These are phyloP conservation scores for Trichoderma sp. DNA, from an alignment of 2,329 filamentous ascomycete genomes.

Conservation along the genomic window DNA sequence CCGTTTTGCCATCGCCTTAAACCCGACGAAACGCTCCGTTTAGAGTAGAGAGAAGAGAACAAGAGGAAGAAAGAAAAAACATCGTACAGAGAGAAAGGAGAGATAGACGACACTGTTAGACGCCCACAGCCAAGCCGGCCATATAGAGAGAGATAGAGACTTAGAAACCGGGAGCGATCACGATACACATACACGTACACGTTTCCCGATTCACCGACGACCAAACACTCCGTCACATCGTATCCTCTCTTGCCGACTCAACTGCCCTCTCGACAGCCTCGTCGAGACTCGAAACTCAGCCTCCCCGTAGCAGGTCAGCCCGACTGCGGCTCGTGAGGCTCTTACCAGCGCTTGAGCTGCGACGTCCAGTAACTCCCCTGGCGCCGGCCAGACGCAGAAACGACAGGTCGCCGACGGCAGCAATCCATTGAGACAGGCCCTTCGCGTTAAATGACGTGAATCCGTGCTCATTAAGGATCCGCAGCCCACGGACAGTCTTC, in stretches of 20 bases:
- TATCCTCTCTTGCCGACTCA: background rate
- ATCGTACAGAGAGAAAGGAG: background rate
- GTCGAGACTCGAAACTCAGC: conserved; percentile 6
- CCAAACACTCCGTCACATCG: background rate
- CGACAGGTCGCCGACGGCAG: background rate
- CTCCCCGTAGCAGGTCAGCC: background rate
- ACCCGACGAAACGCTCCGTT: background rate
- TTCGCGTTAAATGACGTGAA: conserved; percentile 21
- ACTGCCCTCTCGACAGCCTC: background rate
- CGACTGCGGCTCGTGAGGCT: background rate
- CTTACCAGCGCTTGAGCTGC: background rate
- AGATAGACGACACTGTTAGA: background rate
- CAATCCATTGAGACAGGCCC: conserved; percentile 6
- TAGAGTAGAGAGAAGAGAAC: background rate
- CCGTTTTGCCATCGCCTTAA: background rate
- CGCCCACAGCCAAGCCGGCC: background rate
- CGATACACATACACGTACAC: background rate
- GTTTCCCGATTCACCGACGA: background rate
- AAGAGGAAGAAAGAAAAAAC: background rate
- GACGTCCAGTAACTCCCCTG: background rate
- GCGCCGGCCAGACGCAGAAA: background rate
- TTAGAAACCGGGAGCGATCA: background rate
- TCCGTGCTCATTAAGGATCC: conserved; percentile 18
- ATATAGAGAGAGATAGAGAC: conserved; percentile 7
- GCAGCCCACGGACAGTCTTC: conserved; percentile 14